Conservation (phyloP, 2,329 filamentous ascomycete genomes). For the Clarireedia sp. region DNA sequence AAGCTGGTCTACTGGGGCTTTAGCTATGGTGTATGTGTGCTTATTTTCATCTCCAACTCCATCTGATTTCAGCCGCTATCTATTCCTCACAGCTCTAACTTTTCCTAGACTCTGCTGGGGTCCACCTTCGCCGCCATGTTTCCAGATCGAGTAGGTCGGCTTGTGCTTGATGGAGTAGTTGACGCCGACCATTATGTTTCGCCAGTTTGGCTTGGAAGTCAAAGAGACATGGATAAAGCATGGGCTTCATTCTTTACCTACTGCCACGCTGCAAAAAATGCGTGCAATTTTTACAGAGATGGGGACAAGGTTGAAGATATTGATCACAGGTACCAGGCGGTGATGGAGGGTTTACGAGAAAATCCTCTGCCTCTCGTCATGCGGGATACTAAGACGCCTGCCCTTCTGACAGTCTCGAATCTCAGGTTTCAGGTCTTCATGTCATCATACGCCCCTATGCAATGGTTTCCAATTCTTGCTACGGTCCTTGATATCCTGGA, state of each 20-base stretch:
- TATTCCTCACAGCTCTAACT: no score
- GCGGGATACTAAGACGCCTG: conserved; percentile 13
- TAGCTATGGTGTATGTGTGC: conserved; percentile 35
- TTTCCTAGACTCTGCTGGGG: conserved; percentile 29
- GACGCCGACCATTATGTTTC: conserved; percentile 23
- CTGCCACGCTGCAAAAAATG: conserved; percentile 28
- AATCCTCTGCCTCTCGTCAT: conserved; percentile 23
- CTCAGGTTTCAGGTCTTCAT: conserved; percentile 24
- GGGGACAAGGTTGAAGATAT: conserved; percentile 20
- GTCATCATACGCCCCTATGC: conserved; percentile 24
- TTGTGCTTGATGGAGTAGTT: conserved; percentile 31
- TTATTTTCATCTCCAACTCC: not conserved
- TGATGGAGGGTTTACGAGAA: conserved; percentile 36
- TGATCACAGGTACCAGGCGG: conserved; percentile 18
- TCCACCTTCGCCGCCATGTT: conserved; percentile 39
- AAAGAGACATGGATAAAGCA: conserved; percentile 25
- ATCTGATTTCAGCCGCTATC: no score
- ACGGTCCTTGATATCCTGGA: conserved; percentile 20
- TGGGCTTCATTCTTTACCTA: conserved; percentile 25
- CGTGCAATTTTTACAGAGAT: conserved; percentile 23
- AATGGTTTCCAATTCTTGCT: conserved; percentile 21
- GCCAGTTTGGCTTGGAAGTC: conserved; percentile 17
- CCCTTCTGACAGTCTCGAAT: conserved; percentile 24
- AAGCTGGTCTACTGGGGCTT: conserved; percentile 40
- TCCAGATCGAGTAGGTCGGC: conserved; percentile 35